Base-by-base conservation (phyloP, 1,284 basidiomycete species). In the Trametes sp. region DNA sequence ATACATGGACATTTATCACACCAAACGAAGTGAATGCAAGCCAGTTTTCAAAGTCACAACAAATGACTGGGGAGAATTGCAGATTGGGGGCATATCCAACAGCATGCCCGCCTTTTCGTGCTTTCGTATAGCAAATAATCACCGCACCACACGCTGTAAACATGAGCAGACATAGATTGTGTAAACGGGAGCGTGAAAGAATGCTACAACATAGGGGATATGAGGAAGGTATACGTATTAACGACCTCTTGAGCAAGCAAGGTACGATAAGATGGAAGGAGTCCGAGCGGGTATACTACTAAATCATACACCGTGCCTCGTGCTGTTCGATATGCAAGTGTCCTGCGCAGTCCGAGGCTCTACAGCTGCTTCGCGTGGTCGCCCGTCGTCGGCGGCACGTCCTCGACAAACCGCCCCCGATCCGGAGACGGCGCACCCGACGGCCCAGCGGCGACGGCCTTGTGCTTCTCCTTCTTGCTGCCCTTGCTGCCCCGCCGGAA, bases 381-480 rank as follows among this genome's bases (percentile, higher is more conserved):
- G n/a, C 21, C 33, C 14, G 42, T 53, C 13, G 49, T 51, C 4
- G 62, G 33, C 11, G 59, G 60, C 49, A 71, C 63, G 31, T 69
- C 63, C 45, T 72, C 70, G 9, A 72, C 63, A 50, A 72, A 72
- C n/a, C 69, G 64, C 23, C 68, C 68, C 41, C 69, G 62, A 10
- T 72, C 67, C 11, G 63, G 50, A 14, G 65, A 56, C 4, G 57
- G 65, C 23, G 46, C 48, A 24, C 24, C 19, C 13, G 28, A 21
- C 10, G 61, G 19, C 11, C 31, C 16, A n/a, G 58, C 29, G 5
- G 41, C 31, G 9, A 57, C 28, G 13, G 36, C 42, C 52, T 59
- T 31, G 16, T 41, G 65, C 41, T 66, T 68, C 31, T 61, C 59
- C 64, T 70, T 71, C 62, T 67, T 66, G 52, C 52, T 60, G 16